Evolutionary conservation across 805 yeast species (phyloP), one percentile per base, ranked within the genome.

Genomic region (Candida vartiovaarae): DNA sequence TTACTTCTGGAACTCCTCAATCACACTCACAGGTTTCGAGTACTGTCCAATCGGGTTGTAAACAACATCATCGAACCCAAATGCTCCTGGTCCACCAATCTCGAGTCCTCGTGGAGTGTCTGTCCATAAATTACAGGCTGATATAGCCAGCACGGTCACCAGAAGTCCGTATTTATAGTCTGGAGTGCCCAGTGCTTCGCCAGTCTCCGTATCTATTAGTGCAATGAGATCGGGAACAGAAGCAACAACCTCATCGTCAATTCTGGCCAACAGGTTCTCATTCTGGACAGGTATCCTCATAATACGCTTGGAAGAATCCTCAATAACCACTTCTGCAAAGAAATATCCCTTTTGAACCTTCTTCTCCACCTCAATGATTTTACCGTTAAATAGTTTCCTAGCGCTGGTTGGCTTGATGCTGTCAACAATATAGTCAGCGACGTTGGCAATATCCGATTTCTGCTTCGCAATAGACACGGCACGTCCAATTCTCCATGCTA

Each of bases 171-270:
- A 71, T 39, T 72, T 56, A 53, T 70, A 72, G 37, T 72, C 76
- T 11, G 72, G 73, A 3, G 74, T 71, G 5, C 76, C 76, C 9
- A 71, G 63, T n/a, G 75, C 75, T 46, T 68, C 74, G 29, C 75
- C 75, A 20, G 67, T 60, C 34, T 68, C 71, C 4, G 63, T 54
- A 48, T 72, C 74, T 40, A 65, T 52, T 5, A 72, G 70, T 8
- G 72, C 54, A 43, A 72, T 70, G 42, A 72, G 50, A 49, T 72
- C 76, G 11, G 77, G 77, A 36, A 72, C 75, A 3, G 74, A 63
- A 27, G 68, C 62, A 15, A 70, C 57, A 11, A 62, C 55, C 42
- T 55, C 51, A 24, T 58, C 55, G 6, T 56, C 56, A 15, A 63
- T 25, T 44, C 55, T 60, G 23, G 70, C 68, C 36, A 59, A 52